Percentiles rank a stretch among this genome's conserved stretches.
Conservation (phyloP, 208 protist species). For the Crithidia bombi region DNA sequence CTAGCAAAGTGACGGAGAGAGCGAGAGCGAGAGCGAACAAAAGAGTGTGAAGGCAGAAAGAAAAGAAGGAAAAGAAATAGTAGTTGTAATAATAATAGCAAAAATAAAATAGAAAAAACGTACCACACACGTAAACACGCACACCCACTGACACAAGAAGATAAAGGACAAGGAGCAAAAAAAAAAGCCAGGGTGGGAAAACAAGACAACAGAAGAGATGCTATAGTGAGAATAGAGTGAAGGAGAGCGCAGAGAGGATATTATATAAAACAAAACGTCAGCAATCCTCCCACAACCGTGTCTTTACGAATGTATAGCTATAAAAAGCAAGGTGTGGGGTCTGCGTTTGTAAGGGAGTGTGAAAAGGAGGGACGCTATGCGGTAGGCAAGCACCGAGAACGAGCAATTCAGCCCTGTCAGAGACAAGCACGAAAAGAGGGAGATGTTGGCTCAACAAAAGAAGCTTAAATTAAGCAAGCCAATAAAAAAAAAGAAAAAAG, state of each 20-base stretch:
- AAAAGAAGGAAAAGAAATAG: background rate
- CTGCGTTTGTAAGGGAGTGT: background rate
- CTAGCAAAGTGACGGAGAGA: background rate
- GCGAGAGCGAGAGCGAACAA: background rate
- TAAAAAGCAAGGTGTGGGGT: background rate
- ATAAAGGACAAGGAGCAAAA: too few relatives aligned
- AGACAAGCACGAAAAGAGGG: too few relatives aligned
- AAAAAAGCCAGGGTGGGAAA: too few relatives aligned
- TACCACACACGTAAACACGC: too few relatives aligned
- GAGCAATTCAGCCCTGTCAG: background rate
- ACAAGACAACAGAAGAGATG: too few relatives aligned
- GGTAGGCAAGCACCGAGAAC: background rate
- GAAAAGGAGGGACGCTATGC: too few relatives aligned
- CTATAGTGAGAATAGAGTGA: too few relatives aligned
- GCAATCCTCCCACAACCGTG: background rate
- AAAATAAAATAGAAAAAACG: background rate
- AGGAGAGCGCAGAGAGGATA: too few relatives aligned
- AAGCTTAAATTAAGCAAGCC: too few relatives aligned
- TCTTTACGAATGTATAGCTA: background rate
- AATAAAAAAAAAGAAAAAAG: constrained; percentile 12
- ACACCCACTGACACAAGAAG: too few relatives aligned
- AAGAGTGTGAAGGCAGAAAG: background rate
- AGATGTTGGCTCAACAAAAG: too few relatives aligned
- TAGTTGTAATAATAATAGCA: background rate
- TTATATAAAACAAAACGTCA: too few relatives aligned